phyloP scores from a whole-genome alignment of 306 rosid species.

The Quercus robur region DNA sequence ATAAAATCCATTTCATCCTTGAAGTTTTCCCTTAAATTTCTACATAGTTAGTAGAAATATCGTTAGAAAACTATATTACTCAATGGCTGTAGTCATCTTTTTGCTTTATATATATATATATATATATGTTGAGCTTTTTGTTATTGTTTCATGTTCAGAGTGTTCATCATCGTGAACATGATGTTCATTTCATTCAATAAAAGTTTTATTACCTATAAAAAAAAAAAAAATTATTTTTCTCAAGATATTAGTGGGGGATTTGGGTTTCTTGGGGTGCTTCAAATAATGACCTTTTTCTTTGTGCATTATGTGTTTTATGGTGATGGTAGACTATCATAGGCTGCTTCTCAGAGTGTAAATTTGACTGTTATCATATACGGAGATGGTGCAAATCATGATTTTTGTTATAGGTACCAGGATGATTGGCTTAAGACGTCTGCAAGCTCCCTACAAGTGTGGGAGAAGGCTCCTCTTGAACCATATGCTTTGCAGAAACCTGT shows the following conservation, averaged over 20 bases:
- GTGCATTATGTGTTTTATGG: not conserved
- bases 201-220: no score
- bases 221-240: no score
- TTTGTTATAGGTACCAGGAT: conserved; percentile 79
- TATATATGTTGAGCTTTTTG: no score
- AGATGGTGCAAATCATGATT: conserved; percentile 9
- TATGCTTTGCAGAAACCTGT: conserved; percentile 89
- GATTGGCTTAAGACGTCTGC: conserved; percentile 99
- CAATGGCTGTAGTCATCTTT: not conserved
- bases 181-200: no score
- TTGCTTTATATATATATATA: not conserved
- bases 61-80: not conserved
- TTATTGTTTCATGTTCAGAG: no score
- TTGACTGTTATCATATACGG: not conserved
- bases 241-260: not conserved
- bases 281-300: not conserved
- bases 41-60: not conserved
- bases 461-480: conserved; percentile 98
- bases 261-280: not conserved
- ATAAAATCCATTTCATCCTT: not conserved
- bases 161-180: no score
- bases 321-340: not conserved
- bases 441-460: conserved; percentile 80
- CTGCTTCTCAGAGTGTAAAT: not conserved
- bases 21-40: not conserved